These are phyloP conservation scores for Talaromyces rugulosus DNA, from an alignment of 2,329 filamentous ascomycete genomes.

Conservation along the genomic window DNA sequence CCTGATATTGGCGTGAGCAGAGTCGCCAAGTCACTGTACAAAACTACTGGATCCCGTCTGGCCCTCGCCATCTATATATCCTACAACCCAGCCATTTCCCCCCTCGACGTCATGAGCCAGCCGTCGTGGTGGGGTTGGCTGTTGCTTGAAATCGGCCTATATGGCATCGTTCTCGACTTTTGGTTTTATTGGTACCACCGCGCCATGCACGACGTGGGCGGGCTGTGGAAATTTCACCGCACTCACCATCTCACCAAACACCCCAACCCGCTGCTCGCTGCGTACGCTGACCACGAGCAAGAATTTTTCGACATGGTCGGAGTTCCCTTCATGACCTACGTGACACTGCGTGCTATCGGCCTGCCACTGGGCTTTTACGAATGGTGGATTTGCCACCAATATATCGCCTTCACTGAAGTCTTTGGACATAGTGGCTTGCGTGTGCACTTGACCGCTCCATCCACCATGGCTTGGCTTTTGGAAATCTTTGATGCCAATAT, in stretches of 20 bases:
- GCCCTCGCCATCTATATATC: constrained; percentile 33
- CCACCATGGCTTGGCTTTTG: constrained; percentile 32
- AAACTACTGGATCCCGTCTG: constrained; percentile 30
- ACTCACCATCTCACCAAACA: constrained; percentile 46
- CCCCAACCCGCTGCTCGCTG: constrained; percentile 39
- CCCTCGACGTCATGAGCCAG: constrained; percentile 26
- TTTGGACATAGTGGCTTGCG: constrained; percentile 27
- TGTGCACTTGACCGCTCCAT: constrained; percentile 31
- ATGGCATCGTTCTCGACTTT: constrained; percentile 42
- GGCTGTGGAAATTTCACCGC: constrained; percentile 42
- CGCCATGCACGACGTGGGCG: constrained; percentile 38
- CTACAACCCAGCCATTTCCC: constrained; percentile 25
- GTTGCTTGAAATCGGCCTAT: constrained; percentile 36
- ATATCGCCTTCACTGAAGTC: constrained; percentile 26
- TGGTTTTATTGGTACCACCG: constrained; percentile 46
- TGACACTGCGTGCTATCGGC: constrained; percentile 32
- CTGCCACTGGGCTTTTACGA: constrained; percentile 46
- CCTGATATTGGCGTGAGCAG: constrained; percentile 37
- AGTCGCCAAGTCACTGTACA: constrained; percentile 29
- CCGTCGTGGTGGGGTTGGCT: constrained; percentile 18
- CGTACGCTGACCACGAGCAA: constrained; percentile 42
- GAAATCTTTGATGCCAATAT: constrained; percentile 31
- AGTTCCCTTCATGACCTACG: constrained; percentile 39
- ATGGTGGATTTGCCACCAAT: constrained; percentile 46
- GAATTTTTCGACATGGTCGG: constrained; percentile 41